Evolutionary conservation across 768 basidiomycete species (phyloP).

Genomic region (Amanita inopinata): DNA sequence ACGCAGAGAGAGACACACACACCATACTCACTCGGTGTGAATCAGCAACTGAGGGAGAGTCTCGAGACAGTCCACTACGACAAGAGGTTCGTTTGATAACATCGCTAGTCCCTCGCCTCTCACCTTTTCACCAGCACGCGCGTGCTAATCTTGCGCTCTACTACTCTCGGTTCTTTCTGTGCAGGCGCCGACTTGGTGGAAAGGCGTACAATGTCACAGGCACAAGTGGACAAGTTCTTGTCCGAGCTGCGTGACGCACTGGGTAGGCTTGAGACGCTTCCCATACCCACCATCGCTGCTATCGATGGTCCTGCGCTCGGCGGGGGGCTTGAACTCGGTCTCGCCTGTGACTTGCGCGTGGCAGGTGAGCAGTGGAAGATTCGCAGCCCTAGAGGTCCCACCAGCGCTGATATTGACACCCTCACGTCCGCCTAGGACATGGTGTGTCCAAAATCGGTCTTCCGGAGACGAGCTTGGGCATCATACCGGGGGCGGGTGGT

Average conservation of each 20-base stretch:
- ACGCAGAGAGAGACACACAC: no score
- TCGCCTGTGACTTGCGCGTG: slow-evolving; percentile 86
- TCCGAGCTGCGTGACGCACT: slow-evolving; percentile 62
- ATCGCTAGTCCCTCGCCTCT: slow-evolving; percentile 4
- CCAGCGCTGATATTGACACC: background rate
- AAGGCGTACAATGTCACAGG: slow-evolving; percentile 69
- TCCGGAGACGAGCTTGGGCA: slow-evolving; percentile 69
- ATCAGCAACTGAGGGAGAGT: slow-evolving; percentile 63
- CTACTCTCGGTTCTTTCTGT: slow-evolving; percentile 74
- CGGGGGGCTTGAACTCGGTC: slow-evolving; percentile 81
- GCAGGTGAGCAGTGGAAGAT: slow-evolving; percentile 67
- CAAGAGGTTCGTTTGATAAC: slow-evolving; percentile 35
- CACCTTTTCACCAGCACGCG: slow-evolving; percentile 30
- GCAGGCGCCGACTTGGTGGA: slow-evolving; percentile 88
- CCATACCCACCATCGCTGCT: slow-evolving; percentile 85
- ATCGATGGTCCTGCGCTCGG: slow-evolving; percentile 92
- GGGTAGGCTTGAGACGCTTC: slow-evolving; percentile 66
- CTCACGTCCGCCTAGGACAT: slow-evolving; percentile 29
- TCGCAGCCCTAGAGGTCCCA: no score
- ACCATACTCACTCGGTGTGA: background rate
- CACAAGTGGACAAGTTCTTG: slow-evolving; percentile 72
- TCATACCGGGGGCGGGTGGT: slow-evolving; percentile 88
- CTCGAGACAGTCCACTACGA: slow-evolving; percentile 59
- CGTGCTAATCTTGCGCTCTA: slow-evolving; percentile 76
- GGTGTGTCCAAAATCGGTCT: slow-evolving; percentile 79